Conservation (phyloP, 371 early-diverging fungal species). For the Cokeromyces recurvatus region DNA sequence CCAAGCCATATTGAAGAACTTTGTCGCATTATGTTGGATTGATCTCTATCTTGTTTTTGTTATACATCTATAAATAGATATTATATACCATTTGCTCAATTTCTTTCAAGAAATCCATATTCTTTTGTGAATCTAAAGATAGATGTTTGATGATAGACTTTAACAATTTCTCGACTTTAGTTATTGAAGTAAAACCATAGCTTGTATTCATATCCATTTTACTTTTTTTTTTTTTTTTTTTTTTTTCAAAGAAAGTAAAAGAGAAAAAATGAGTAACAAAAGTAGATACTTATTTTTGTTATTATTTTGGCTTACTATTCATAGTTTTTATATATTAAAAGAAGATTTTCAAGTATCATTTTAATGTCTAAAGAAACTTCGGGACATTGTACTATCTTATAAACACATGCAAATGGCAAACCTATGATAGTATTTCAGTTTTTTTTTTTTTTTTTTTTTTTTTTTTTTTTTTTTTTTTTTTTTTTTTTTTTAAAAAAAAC, state of each 20-base stretch:
- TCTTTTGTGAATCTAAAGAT: too few relatives aligned
- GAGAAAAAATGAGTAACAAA: neutral
- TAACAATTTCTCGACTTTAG: conserved; percentile 43
- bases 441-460: neutral
- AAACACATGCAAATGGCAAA: conserved; percentile 48
- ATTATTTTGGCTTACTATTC: conserved; percentile 41
- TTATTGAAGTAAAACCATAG: conserved; percentile 17
- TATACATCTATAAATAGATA: too few relatives aligned
- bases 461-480: too few relatives aligned
- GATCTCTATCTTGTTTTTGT: too few relatives aligned
- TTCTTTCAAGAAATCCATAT: too few relatives aligned
- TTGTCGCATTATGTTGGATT: too few relatives aligned
- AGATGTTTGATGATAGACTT: conserved; percentile 39
- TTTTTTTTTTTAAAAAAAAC: too few relatives aligned
- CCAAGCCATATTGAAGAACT: too few relatives aligned
- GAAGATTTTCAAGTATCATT: conserved; percentile 39
- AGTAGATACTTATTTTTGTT: neutral
- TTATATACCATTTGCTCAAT: too few relatives aligned
- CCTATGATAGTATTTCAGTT: conserved; percentile 26
- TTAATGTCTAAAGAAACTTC: conserved; percentile 44
- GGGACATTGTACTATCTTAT: conserved; percentile 36
- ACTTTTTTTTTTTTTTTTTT: too few relatives aligned
- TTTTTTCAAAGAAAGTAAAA: neutral
- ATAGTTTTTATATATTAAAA: conserved; percentile 50
- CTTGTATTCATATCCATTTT: conserved; percentile 30